Conservation (phyloP, 2,329 filamentous ascomycete genomes). For the Colletotrichum limetticola region DNA sequence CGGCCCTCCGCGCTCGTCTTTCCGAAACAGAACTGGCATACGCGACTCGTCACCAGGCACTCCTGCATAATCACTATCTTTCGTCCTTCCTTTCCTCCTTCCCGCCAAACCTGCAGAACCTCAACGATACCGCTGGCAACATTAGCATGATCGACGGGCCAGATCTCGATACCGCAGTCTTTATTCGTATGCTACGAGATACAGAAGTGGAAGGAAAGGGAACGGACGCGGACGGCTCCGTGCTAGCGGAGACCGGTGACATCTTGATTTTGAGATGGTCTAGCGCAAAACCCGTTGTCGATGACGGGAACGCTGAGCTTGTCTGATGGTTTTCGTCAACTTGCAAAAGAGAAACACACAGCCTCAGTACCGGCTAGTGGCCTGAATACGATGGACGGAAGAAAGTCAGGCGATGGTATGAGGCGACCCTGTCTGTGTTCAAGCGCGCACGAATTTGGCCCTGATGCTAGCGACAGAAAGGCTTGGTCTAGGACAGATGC, state of each 20-base stretch:
- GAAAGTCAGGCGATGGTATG: neutral
- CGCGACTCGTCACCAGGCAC: conserved; percentile 83
- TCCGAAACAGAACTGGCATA: conserved; percentile 84
- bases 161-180: conserved; percentile 85
- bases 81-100: conserved; percentile 87
- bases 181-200: conserved; percentile 78
- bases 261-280: conserved; percentile 79
- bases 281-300: conserved; percentile 73
- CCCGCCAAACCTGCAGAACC: conserved; percentile 79
- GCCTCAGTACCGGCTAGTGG: neutral
- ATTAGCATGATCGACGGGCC: conserved; percentile 93
- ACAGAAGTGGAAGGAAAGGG: conserved; percentile 68
- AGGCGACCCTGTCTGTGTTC: neutral
- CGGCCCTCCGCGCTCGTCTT: conserved; percentile 68
- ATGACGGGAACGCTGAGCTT: conserved; percentile 66
- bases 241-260: conserved; percentile 71
- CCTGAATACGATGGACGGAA: neutral
- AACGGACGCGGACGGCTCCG: conserved; percentile 69
- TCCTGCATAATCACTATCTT: conserved; percentile 87
- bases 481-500: neutral
- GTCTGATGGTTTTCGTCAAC: conserved; percentile 52
- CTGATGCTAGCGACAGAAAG: neutral
- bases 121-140: conserved; percentile 91
- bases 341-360: neutral
- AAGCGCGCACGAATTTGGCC: neutral